Conservation (phyloP, 73 alveolate species). For the Paramecium primaurelia region DNA sequence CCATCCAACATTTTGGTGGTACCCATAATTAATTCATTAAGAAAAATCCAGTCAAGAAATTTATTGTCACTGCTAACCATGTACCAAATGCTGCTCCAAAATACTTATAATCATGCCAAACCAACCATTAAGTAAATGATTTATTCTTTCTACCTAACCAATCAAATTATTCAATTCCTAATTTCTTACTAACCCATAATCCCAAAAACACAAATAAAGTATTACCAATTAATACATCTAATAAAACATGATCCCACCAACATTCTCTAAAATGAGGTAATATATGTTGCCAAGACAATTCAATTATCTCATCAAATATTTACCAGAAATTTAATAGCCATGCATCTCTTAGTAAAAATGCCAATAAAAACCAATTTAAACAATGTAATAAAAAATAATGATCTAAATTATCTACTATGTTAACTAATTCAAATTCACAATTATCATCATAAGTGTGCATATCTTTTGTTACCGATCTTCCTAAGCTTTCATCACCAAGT, state of each 20-base stretch:
- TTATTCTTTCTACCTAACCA: slow-evolving; percentile 80
- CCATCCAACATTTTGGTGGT: slow-evolving; percentile 74
- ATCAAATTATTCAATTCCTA: slow-evolving; percentile 73
- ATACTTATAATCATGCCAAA: slow-evolving; percentile 66
- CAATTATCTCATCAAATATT: slow-evolving; percentile 81
- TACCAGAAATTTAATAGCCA: slow-evolving; percentile 78
- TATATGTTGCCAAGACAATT: slow-evolving; percentile 80
- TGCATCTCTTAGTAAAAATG: slow-evolving; percentile 79
- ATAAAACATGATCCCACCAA: slow-evolving; percentile 95
- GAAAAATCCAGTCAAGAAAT: slow-evolving; percentile 82
- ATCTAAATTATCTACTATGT: slow-evolving; percentile 74
- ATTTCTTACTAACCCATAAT: slow-evolving; percentile 33
- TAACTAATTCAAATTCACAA: slow-evolving; percentile 74
- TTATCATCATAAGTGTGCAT: slow-evolving; percentile 80
- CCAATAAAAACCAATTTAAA: slow-evolving; percentile 81
- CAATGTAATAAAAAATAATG: slow-evolving; percentile 81
- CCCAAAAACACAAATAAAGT: slow-evolving; percentile 71
- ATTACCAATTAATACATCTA: slow-evolving; percentile 85
- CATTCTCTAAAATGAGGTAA: slow-evolving; percentile 90
- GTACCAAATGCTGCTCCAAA: slow-evolving; percentile 73
- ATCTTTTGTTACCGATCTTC: slow-evolving; percentile 67
- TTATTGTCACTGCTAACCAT: slow-evolving; percentile 66
- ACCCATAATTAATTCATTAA: slow-evolving; percentile 80
- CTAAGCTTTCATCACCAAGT: slow-evolving; percentile 61
- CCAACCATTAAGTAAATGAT: slow-evolving; percentile 74